Conservation (phyloP, 1,139 yeast genomes). For the Suhomyces atakaporum region DNA sequence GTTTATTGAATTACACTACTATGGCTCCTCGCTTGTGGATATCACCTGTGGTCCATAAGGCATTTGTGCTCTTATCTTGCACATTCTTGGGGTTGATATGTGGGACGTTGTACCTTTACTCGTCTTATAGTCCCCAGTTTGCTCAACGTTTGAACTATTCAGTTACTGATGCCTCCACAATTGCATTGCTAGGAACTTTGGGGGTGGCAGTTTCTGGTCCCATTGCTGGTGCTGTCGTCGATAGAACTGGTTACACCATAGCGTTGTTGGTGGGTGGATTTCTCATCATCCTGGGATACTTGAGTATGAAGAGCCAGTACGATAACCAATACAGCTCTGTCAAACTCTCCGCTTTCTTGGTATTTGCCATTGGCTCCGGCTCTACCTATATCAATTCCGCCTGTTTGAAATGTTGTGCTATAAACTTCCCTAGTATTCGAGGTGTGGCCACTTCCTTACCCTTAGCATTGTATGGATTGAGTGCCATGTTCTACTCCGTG, state of each 20-base stretch:
- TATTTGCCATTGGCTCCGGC: conserved; percentile 53
- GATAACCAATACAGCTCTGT: conserved; percentile 34
- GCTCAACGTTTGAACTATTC: conserved; percentile 52
- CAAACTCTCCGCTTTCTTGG: conserved; percentile 34
- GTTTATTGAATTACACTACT: background rate
- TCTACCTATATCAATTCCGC: conserved; percentile 56
- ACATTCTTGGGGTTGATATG: conserved; percentile 55
- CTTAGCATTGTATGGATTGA: conserved; percentile 57
- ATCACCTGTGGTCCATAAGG: conserved; percentile 33
- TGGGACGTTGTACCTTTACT: conserved; percentile 62
- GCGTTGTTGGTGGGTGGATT: conserved; percentile 48
- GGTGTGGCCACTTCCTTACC: conserved; percentile 66
- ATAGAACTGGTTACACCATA: conserved; percentile 49
- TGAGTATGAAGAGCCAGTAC: conserved; percentile 49
- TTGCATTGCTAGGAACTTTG: conserved; percentile 60
- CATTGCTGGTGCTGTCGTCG: conserved; percentile 61
- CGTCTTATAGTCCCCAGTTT: conserved; percentile 66
- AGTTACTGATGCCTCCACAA: conserved; percentile 56
- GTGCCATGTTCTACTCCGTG: conserved; percentile 58
- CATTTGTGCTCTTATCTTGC: conserved; percentile 44
- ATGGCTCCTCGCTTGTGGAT: conserved; percentile 7
- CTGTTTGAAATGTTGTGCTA: conserved; percentile 59
- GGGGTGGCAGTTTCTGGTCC: conserved; percentile 63
- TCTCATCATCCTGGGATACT: conserved; percentile 46
- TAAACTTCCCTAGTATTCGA: conserved; percentile 54